Conservation (phyloP, 352 stramenopile species). For the Phytophthora aleatoria region DNA sequence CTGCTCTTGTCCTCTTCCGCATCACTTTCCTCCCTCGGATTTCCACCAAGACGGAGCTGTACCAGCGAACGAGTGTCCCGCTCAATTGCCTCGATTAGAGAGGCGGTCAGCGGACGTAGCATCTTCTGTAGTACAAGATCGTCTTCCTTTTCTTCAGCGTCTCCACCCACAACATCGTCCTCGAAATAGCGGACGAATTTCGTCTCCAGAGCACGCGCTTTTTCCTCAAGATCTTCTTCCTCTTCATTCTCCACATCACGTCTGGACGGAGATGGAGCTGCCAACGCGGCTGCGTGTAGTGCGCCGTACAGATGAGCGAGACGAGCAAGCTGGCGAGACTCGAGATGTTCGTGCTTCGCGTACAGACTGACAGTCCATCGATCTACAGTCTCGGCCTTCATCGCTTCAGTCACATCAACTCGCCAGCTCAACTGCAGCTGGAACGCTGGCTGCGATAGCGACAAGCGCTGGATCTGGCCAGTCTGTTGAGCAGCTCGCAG, state of each 20-base stretch:
- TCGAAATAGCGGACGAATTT: constrained; percentile 76
- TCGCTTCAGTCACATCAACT: constrained; percentile 5
- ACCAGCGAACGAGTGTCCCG: constrained; percentile 51
- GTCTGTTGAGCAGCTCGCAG: constrained; percentile 56
- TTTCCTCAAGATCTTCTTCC: constrained; percentile 26
- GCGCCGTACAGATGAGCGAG: constrained; percentile 64
- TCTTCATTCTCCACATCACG: constrained; percentile 14
- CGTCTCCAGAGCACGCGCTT: constrained; percentile 46
- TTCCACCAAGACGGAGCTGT: constrained; percentile 25
- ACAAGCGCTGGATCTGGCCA: constrained; percentile 61
- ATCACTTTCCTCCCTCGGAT: constrained; percentile 16
- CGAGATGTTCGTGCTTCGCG: constrained; percentile 57
- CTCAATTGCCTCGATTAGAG: constrained; percentile 62
- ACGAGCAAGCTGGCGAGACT: constrained; percentile 60
- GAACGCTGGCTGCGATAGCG: constrained; percentile 57
- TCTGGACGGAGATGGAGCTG: constrained; percentile 18
- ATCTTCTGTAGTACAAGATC: constrained; percentile 43
- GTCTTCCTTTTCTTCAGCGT: constrained; percentile 31
- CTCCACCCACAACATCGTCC: constrained; percentile 19
- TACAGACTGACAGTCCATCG: constrained; percentile 59
- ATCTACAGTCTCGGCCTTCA: constrained; percentile 22
- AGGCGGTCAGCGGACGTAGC: constrained; percentile 52
- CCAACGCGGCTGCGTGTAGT: constrained; percentile 43
- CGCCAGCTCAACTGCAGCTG: constrained; percentile 52
- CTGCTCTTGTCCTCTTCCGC: constrained; percentile 24